Base-by-base conservation (phyloP, 2,329 filamentous ascomycete species). In the Colletotrichum incanum region DNA sequence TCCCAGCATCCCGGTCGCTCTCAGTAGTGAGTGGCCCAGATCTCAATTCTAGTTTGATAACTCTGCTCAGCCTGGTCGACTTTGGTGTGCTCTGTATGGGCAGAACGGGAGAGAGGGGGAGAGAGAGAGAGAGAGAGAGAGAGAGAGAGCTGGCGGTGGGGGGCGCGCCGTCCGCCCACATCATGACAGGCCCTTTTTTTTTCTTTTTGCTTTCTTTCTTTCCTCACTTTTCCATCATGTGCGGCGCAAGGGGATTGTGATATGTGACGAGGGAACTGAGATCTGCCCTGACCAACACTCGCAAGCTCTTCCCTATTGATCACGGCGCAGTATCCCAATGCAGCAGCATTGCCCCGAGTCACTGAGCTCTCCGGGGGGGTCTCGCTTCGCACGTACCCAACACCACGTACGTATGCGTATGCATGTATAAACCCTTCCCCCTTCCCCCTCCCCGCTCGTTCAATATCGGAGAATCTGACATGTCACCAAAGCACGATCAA, bases 301-400 rank as follows among this genome's bases (percentile, higher is more conserved):
- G 73, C 73, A 74, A 74, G 60, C 71, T 66, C 73, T 74, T 67
- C 73, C 71, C 16, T 63, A 60, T 74, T 56, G 43, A 59, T 74
- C 65, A 49, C 73, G 73, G 73, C 61, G 31, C n/a, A 59, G 28
- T 39, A 56, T 54, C 73, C 73, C 52, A 62, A 73, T 67, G 12
- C 50, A 59, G 71, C 20, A 52, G 7, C 45, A 7, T 43, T 72
- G 34, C 71, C 37, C 67, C 67, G 67, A 65, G 43, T 63, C 54
- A 74, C 59, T 72, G 52, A 49, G 61, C 34, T 49, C 11, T 47
- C 65, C 6, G 28, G 28, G 23, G 28, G 28, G 23, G 26, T 54
- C 49, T 49, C 39, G 37, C 20, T 23, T 55, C 61, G 37, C 12
- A 39, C 37, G 34, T 63, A 50, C 8, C 23, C 45, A 20, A 12